Conservation (phyloP, 208 protist genomes). For the Ichthyophonus hoferi region DNA sequence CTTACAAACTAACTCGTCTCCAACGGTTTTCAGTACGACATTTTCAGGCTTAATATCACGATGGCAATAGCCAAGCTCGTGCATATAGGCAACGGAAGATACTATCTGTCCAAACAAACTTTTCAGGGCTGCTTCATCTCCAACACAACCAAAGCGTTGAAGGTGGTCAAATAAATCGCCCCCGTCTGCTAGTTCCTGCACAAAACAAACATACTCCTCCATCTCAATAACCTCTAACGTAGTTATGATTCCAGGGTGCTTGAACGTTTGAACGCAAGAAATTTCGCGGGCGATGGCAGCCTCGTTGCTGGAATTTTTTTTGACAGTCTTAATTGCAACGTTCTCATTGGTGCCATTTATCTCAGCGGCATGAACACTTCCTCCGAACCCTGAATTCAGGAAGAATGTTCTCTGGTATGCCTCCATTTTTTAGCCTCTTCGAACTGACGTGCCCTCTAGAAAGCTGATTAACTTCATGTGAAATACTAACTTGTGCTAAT, state of each 20-base stretch:
- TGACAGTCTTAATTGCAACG: not conserved
- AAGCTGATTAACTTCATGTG: not conserved
- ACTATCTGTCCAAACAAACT: not conserved
- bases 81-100: not conserved
- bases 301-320: not conserved
- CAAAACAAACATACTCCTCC: not conserved
- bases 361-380: not conserved
- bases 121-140: not conserved
- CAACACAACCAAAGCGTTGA: not conserved
- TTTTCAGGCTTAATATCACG: constrained; percentile 3
- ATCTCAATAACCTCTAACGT: not conserved
- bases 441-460: not conserved
- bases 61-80: not conserved
- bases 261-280: not conserved
- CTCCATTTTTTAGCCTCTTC: not conserved
- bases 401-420: not conserved
- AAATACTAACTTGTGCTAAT: too few species aligned
- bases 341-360: not conserved
- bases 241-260: not conserved
- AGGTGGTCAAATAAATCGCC: not conserved
- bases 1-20: not conserved
- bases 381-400: not conserved
- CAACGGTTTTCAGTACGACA: not conserved
- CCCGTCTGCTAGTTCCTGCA: not conserved
- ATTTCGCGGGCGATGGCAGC: not conserved